Evolutionary conservation across 2,329 filamentous ascomycete genomes (phyloP).

Genomic region (Venturia nashicola): DNA sequence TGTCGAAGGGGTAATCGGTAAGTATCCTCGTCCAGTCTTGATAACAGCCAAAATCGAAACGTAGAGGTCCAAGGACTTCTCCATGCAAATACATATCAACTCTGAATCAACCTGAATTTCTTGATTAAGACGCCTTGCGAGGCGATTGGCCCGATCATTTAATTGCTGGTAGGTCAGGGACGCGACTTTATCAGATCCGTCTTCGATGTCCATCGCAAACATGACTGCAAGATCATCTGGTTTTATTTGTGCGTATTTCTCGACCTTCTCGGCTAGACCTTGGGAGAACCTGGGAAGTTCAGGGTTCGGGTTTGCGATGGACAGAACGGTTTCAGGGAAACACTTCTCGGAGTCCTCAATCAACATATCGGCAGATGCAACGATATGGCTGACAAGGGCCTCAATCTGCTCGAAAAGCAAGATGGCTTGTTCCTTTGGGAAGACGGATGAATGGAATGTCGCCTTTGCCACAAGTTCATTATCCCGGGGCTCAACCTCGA

Average conservation of each 20-base stretch:
- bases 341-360: constrained; percentile 20
- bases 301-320: constrained; percentile 30
- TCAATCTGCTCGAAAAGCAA: constrained; percentile 51
- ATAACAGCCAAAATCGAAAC: constrained; percentile 59
- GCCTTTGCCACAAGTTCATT: constrained; percentile 37
- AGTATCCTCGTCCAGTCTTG: constrained; percentile 65
- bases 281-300: constrained; percentile 13
- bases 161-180: constrained; percentile 52
- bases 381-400: constrained; percentile 33
- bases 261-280: constrained; percentile 35
- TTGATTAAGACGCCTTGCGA: constrained; percentile 45
- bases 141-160: constrained; percentile 49
- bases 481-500: constrained; percentile 59
- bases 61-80: constrained; percentile 65
- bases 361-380: constrained; percentile 22
- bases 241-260: constrained; percentile 34
- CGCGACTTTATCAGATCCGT: not conserved
- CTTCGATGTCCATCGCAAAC: constrained; percentile 34
- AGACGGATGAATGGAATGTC: constrained; percentile 40
- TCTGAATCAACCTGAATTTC: constrained; percentile 38
- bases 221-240: constrained; percentile 50
- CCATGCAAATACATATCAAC: constrained; percentile 62
- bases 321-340: constrained; percentile 17
- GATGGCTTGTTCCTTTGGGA: constrained; percentile 44
- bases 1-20: constrained; percentile 66